Evolutionary conservation across 73 alveolate genomes (phyloP), one percentile per base, ranked within the genome.

Genomic region (Tetrahymena borealis): DNA sequence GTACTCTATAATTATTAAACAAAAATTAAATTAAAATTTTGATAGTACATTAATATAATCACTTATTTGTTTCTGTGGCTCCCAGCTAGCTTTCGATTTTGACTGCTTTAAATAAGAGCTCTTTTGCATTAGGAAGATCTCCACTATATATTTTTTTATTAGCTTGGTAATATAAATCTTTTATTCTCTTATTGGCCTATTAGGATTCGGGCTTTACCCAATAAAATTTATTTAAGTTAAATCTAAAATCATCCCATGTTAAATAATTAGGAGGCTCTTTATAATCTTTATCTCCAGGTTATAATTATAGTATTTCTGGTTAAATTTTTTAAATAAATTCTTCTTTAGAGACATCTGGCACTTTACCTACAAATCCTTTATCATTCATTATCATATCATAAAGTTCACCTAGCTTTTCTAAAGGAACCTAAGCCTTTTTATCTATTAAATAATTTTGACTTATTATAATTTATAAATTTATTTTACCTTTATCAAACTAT

Each of bases 331-430:
- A 96, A 33, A 95, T 92, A 90, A 96, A 90, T 91, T 91, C 90
- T 33, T 91, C 97, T 39, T 90, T 94, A 32, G 92, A 32, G 7
- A 94, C 78, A 41, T 94, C 97, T 36, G 99, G 99, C 2, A 96
- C 97, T 77, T 97, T 97, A 13, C 99, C 99, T 41, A 97, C 97
- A 79, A 93, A 96, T 79, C 97, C 96, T 31, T 94, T 91, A 91
- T 97, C 98, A 32, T 33, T 77, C 42, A 91, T 93, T 16, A 97
- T 90, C 42, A 96, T 96, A 10, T 93, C 18, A 91, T 91, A 79
- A 31, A 97, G 93, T 60, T 94, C 94, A 85, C 91, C 91, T n/a
- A 98, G 78, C 85, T 98, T 98, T 93, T 97, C 98, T 91, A 94
- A 91, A 60, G 97, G 91, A 12, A 98, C 95, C 79, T 91, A 95